Base-by-base conservation (phyloP, 345 rosid species). In the Corchorus olitorius region DNA sequence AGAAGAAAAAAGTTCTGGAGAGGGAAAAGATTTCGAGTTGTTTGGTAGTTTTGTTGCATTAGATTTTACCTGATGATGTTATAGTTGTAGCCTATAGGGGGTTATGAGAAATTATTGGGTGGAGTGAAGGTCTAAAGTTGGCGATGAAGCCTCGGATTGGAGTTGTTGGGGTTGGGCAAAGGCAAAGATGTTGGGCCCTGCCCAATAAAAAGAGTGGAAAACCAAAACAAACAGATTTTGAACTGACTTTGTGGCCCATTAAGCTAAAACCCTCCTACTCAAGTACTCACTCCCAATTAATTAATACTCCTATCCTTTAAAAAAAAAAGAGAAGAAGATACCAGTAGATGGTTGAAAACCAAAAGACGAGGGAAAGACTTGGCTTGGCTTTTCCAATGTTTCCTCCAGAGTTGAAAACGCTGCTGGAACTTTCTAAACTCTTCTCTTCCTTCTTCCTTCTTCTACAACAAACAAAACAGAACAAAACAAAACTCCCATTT, bases 361-460 rank as follows among this genome's bases (percentile, higher is more conserved):
- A n/a, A 35, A 7, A 69, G 12, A 33, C 11, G 48, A 41, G 72
- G 65, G 48, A 62, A 71, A 37, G 46, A 14, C 13, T 33, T 65
- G 5, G 34, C n/a, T 65, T 19, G 6, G 27, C 27, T 27, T 27
- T 27, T 27, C 27, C 27, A 27, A 0, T 27, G 27, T 1, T 27
- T 27, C 27, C 27, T 27, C 1, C 27, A 27, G 27, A 27, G 27
- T 27, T 27, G 27, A 27, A 27, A 27, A 27, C 27, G 27, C 6
- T 55, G 19, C 79, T 71, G 78, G 83, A 84, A 81, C 65, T 46
- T 77, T 82, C 76, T 63, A 34, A 8, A 8, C 56, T 2, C 17
- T 74, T 76, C 76, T 5, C 2, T 45, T 67, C 15, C 60, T 45
- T 45, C n/a, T 58, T 35, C 12, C 16, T 16, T 43, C n/a, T 35